Base-by-base conservation (phyloP, 179 eudicot species). In the Vitellaria paradoxa region DNA sequence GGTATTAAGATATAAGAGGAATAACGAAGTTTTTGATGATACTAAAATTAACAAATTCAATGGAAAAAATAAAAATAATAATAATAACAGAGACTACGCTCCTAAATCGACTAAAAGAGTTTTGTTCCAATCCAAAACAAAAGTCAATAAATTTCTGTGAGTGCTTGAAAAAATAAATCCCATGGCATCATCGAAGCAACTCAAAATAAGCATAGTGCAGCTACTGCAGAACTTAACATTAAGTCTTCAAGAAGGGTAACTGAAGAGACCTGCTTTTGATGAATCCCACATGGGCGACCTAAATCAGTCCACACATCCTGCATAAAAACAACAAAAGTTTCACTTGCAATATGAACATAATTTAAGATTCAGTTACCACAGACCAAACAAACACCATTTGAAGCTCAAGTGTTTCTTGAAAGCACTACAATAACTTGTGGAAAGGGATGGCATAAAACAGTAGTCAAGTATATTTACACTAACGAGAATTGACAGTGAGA, bases 231-330 rank as follows among this genome's bases (percentile, higher is more conserved):
- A 17, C 6, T 59, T 59, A 59, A 59, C 17, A 59, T 59, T 50
- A 3, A 50, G 55, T 50, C 5, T 50, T 50, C 52, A 76, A 53
- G 30, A 37, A 6, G 26, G 47, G 49, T 42, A 68, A 21, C 52
- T 65, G 11, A 30, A 50, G 40, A 59, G 83, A 91, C 99, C 99
- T 96, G 97, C 81, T 96, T 96, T 80, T 93, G 99, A 85, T 96
- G 91, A 82, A 96, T 90, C 56, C 93, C 97, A 81, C 97, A 91
- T 26, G 99, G 99, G 45, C 97, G 94, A 24, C 99, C 98, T 74
- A 96, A 86, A 73, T 93, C 98, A 68, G 93, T 90, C 99, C 99
- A 96, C 47, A 92, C 89, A 82, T 96, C 99, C 99, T 96, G 88
- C 84, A 85, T 62, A 52, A 65, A 57, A 53, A n/a, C 6, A 75